Evolutionary conservation across 495 filamentous ascomycete genomes (phyloP).

Genomic region (Hyphodiscus hymeniophilus): DNA sequence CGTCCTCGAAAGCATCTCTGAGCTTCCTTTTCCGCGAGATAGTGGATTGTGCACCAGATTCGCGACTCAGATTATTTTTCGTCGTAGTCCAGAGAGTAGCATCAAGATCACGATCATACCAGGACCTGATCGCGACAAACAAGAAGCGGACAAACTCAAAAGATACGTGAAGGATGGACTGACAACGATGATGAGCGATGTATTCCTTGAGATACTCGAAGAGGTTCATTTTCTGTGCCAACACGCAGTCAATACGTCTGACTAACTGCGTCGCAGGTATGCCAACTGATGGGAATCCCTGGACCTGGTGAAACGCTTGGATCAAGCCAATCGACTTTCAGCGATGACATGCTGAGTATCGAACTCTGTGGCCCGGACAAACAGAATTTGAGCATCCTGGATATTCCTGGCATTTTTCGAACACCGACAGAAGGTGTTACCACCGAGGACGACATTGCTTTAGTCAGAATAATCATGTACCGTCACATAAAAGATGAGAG

Average conservation of each 20-base stretch:
- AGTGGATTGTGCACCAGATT: slow-evolving; percentile 49
- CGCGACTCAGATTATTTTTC: slow-evolving; percentile 50
- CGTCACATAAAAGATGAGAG: slow-evolving; percentile 44
- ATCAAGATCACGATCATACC: slow-evolving; percentile 40
- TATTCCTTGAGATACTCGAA: too few species aligned
- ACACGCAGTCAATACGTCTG: slow-evolving; percentile 1
- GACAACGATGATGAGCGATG: too few species aligned
- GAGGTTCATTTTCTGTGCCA: too few species aligned
- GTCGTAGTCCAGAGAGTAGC: slow-evolving; percentile 27
- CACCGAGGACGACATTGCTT: slow-evolving; percentile 31
- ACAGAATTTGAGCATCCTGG: slow-evolving; percentile 51
- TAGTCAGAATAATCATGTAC: slow-evolving; percentile 46
- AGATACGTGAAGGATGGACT: slow-evolving; percentile 22
- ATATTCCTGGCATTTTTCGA: slow-evolving; percentile 58
- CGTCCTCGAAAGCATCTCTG: slow-evolving; percentile 42
- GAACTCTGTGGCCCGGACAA: slow-evolving; percentile 50
- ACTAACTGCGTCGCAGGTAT: slow-evolving; percentile 13
- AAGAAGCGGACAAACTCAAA: slow-evolving; percentile 22
- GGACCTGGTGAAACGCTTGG: too few species aligned
- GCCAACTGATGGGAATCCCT: too few species aligned
- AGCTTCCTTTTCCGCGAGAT: slow-evolving; percentile 42
- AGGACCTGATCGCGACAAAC: too few species aligned
- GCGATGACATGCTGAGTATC: slow-evolving; percentile 47
- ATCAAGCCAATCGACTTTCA: slow-evolving; percentile 43
- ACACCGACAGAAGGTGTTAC: slow-evolving; percentile 33